Evolutionary conservation across 371 early-diverging fungal genomes (phyloP).

Genomic region (Mucor circinelloides): DNA sequence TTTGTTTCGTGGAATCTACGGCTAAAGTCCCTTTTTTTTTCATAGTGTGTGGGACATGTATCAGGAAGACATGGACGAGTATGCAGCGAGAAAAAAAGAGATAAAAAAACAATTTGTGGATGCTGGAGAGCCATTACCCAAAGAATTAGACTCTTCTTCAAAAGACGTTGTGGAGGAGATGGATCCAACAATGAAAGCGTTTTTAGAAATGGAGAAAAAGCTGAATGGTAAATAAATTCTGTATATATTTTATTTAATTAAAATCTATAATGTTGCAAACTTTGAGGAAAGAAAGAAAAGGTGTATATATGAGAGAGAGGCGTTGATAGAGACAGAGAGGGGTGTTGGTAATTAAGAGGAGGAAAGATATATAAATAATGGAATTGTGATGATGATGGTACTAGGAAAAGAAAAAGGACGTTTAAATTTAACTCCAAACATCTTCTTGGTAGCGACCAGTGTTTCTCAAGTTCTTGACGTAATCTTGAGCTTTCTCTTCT

Average conservation of each 20-base stretch:
- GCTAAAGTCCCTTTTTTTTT: background rate
- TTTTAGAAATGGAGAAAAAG: slow-evolving; percentile 46
- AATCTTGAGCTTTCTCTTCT: slow-evolving; percentile 72
- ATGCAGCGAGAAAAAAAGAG: slow-evolving; percentile 24
- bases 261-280: background rate
- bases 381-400: background rate
- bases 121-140: slow-evolving; percentile 31
- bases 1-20: background rate
- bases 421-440: slow-evolving; percentile 78
- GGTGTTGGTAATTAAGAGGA: background rate
- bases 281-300: background rate
- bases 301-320: background rate
- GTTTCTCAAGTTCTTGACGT: slow-evolving; percentile 81
- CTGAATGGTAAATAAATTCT: slow-evolving; percentile 15
- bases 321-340: background rate
- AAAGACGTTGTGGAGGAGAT: slow-evolving; percentile 34
- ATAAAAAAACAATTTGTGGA: slow-evolving; percentile 28
- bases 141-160: slow-evolving; percentile 10
- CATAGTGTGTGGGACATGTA: slow-evolving; percentile 53
- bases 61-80: slow-evolving; percentile 49
- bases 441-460: slow-evolving; percentile 92
- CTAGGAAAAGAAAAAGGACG: background rate
- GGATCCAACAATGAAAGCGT: slow-evolving; percentile 52
- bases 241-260: background rate
- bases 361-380: background rate